Conservation (phyloP, 129 eudicot species). For the Pulicaria dysenterica region DNA sequence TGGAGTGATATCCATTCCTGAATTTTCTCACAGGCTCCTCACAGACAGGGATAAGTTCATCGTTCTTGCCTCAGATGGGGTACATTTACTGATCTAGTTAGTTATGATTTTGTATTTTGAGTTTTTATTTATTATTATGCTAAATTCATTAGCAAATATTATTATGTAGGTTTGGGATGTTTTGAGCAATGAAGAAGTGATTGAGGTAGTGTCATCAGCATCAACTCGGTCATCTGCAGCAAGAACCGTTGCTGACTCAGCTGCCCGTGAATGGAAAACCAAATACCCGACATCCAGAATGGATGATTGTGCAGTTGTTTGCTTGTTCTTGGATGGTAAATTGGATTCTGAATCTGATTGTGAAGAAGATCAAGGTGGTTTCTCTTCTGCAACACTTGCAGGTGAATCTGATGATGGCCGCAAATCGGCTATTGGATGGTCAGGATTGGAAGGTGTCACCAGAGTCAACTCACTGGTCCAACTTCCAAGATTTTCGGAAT, state of each 20-base stretch:
- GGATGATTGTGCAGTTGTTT: slow-evolving; percentile 97
- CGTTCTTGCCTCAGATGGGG: slow-evolving; percentile 98
- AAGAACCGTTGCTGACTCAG: slow-evolving; percentile 71
- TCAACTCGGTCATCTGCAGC: slow-evolving; percentile 90
- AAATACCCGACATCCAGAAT: slow-evolving; percentile 91
- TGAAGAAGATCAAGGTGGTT: slow-evolving; percentile 75
- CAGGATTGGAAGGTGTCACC: slow-evolving; percentile 95
- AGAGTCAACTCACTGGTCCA: slow-evolving; percentile 92
- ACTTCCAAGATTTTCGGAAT: slow-evolving; percentile 95
- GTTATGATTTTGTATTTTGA: slow-evolving; percentile 11
- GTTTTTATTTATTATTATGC: neutral
- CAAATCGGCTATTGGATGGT: slow-evolving; percentile 55
- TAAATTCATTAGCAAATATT: neutral
- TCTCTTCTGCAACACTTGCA: slow-evolving; percentile 74
- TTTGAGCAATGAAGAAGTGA: slow-evolving; percentile 89
- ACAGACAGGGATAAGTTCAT: slow-evolving; percentile 75
- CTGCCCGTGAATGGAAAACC: slow-evolving; percentile 90
- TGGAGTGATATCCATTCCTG: slow-evolving; percentile 97
- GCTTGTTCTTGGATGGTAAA: slow-evolving; percentile 81
- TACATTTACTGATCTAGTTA: slow-evolving; percentile 27
- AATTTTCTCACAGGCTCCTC: slow-evolving; percentile 72
- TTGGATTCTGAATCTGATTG: slow-evolving; percentile 84
- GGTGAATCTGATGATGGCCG: slow-evolving; percentile 87
- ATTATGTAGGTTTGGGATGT: slow-evolving; percentile 93
- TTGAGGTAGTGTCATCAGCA: slow-evolving; percentile 71